Conservation (phyloP, 2,329 filamentous ascomycete species). For the Dendryphion nanum region DNA sequence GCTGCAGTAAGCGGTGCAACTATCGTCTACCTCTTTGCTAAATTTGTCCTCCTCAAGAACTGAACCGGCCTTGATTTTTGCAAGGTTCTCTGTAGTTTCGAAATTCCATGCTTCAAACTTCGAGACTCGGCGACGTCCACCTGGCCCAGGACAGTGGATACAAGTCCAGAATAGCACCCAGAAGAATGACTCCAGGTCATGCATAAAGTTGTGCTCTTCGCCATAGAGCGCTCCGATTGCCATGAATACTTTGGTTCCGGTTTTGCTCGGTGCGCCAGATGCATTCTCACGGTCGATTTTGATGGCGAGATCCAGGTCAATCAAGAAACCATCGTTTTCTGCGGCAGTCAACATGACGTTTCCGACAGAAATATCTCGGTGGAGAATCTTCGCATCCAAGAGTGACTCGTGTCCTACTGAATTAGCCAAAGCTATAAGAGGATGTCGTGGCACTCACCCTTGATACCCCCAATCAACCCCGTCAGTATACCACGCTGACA, state of each 20-base stretch:
- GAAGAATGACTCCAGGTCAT: conserved; percentile 52
- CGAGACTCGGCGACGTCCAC: conserved; percentile 13
- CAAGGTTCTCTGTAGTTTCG: conserved; percentile 22
- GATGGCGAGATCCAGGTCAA: conserved; percentile 40
- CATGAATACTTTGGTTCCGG: conserved; percentile 49
- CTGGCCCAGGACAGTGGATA: conserved; percentile 39
- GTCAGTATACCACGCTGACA: conserved; percentile 37
- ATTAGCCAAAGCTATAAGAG: conserved; percentile 13
- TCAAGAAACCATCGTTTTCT: conserved; percentile 40
- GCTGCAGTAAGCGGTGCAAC: conserved; percentile 4
- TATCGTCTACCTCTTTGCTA: conserved; percentile 8
- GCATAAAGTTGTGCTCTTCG: conserved; percentile 47
- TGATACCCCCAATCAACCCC: conserved; percentile 40
- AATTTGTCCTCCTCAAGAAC: conserved; percentile 19
- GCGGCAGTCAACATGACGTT: conserved; percentile 52
- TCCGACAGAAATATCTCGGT: conserved; percentile 46
- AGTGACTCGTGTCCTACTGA: not conserved
- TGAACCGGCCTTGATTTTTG: conserved; percentile 19
- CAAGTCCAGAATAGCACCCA: conserved; percentile 49
- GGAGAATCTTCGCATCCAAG: conserved; percentile 29
- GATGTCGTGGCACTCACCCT: conserved; percentile 22
- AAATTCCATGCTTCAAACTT: conserved; percentile 42
- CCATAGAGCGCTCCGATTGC: conserved; percentile 44
- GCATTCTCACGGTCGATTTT: conserved; percentile 28
- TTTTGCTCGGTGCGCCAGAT: conserved; percentile 45